Evolutionary conservation across 495 filamentous ascomycete species (phyloP).

Genomic region (Xylaria castorea): DNA sequence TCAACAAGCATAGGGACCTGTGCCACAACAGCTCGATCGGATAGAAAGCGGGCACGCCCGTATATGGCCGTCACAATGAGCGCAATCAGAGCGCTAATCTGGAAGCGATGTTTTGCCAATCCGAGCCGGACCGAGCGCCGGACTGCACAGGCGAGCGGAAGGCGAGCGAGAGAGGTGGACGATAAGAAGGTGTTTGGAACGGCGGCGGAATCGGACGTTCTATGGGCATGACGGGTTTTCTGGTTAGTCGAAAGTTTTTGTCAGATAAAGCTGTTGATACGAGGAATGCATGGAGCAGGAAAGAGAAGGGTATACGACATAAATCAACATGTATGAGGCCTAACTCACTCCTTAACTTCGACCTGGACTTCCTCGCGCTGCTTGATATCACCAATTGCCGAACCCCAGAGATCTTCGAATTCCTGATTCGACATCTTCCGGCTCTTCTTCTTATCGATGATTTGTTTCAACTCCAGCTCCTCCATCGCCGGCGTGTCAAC

Average conservation of each 20-base stretch:
- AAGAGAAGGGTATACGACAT: conserved; percentile 9
- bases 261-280: conserved; percentile 35
- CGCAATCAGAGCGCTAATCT: conserved; percentile 75
- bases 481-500: conserved; percentile 68
- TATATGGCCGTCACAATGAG: conserved; percentile 59
- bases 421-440: conserved; percentile 83
- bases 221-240: conserved; percentile 70
- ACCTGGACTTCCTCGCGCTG: conserved; percentile 80
- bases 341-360: conserved; percentile 77
- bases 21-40: conserved; percentile 66
- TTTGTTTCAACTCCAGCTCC: conserved; percentile 77
- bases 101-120: conserved; percentile 93
- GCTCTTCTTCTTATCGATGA: conserved; percentile 72
- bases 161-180: conserved; percentile 82
- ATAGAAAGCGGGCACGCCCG: conserved; percentile 60
- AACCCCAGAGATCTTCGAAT: conserved; percentile 90
- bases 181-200: conserved; percentile 62
- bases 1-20: conserved; percentile 81
- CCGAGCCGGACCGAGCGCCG: conserved; percentile 87
- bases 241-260: conserved; percentile 74
- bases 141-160: conserved; percentile 88
- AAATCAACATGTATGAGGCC: neutral
- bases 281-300: conserved; percentile 20
- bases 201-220: conserved; percentile 68
- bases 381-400: conserved; percentile 84